Evolutionary conservation across 2,329 filamentous ascomycete genomes (phyloP).

Genomic region (Penicillium sp.): DNA sequence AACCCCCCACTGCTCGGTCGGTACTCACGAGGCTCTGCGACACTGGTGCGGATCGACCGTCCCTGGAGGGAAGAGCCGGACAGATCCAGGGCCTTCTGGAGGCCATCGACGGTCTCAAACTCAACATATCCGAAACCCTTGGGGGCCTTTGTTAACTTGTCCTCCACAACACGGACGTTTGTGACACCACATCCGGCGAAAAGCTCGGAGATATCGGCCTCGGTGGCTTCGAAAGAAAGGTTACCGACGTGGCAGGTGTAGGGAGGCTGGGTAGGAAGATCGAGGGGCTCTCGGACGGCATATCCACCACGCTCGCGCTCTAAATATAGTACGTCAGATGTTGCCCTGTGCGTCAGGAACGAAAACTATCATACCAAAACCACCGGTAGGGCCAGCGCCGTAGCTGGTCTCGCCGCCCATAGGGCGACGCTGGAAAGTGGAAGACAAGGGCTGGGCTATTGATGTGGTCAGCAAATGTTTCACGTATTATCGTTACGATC

Average conservation of each 20-base stretch:
- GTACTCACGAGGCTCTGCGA: conserved; percentile 87
- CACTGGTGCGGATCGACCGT: conserved; percentile 86
- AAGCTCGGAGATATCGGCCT: conserved; percentile 79
- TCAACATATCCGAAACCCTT: conserved; percentile 99
- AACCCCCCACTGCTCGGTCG: background rate
- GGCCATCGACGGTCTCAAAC: conserved; percentile 80
- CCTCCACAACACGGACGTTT: conserved; percentile 94
- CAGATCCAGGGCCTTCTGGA: conserved; percentile 85
- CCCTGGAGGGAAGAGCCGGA: conserved; percentile 83
- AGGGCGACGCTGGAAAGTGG: conserved; percentile 53
- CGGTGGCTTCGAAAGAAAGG: conserved; percentile 89
- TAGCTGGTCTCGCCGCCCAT: conserved; percentile 43
- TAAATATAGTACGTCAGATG: conserved; percentile 23
- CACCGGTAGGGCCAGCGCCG: conserved; percentile 30
- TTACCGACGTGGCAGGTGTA: conserved; percentile 97
- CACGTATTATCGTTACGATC: background rate
- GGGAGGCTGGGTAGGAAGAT: conserved; percentile 87
- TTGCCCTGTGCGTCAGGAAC: background rate
- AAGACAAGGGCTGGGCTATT: conserved; percentile 43
- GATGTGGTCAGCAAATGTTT: conserved; percentile 20
- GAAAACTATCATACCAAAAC: conserved; percentile 27
- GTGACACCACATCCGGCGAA: conserved; percentile 82
- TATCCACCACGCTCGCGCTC: conserved; percentile 44
- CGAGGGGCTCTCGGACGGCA: conserved; percentile 65
- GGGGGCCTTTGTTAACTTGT: conserved; percentile 87